phyloP scores from a whole-genome alignment of 345 rosid species.

The Hibiscus tridactylites region DNA sequence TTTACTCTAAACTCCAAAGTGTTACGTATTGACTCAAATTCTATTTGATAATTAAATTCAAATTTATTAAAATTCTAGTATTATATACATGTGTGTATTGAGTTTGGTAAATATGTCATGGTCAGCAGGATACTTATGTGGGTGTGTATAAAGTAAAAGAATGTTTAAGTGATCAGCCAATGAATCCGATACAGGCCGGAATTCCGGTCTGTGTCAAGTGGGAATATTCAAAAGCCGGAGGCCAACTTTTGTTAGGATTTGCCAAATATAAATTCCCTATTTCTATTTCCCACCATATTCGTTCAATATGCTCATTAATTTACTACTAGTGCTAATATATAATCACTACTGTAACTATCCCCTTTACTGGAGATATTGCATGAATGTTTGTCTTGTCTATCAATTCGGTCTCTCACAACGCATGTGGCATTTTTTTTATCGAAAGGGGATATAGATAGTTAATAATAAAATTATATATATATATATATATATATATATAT shows the following conservation, averaged over 20 bases:
- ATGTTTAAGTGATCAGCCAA: too few species aligned
- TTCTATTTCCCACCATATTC: background rate
- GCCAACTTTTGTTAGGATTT: background rate
- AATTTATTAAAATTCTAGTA: too few species aligned
- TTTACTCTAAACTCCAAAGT: too few species aligned
- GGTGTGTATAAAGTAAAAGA: background rate
- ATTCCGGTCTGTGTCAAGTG: background rate
- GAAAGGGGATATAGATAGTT: too few species aligned
- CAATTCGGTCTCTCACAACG: too few species aligned
- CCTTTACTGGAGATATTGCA: background rate
- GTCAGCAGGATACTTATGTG: background rate
- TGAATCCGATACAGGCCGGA: too few species aligned
- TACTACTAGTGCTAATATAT: background rate
- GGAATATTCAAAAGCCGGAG: background rate
- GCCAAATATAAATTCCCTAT: background rate
- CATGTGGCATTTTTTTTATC: too few species aligned
- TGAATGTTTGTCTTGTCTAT: too few species aligned
- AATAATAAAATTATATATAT: too few species aligned
- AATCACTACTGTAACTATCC: background rate
- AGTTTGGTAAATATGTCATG: background rate
- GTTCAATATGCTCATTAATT: background rate
- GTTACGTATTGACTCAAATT: too few species aligned
- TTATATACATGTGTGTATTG: background rate
- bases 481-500: too few species aligned
- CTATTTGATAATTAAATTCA: too few species aligned